Evolutionary conservation across 257 asterid genomes (phyloP).

Genomic region (Ehretia macrophylla): DNA sequence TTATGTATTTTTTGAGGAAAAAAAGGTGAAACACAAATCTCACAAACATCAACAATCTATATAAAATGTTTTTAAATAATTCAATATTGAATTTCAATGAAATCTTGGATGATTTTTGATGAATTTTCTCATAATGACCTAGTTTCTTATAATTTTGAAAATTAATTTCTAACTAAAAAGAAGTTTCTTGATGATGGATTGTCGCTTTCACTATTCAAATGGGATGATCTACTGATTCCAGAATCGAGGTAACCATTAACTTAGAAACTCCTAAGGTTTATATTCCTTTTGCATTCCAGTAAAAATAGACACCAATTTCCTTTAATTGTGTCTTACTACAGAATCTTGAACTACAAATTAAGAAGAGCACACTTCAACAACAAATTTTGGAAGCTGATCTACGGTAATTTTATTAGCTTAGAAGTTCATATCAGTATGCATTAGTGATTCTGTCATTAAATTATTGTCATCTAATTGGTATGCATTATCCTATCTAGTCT

Average conservation of each 20-base stretch:
- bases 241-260: slow-evolving; percentile 34
- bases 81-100: not conserved
- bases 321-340: slow-evolving; percentile 9
- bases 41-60: too few relatives aligned
- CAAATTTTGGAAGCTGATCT: slow-evolving; percentile 45
- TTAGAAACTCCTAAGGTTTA: not conserved
- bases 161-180: not conserved
- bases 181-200: slow-evolving; percentile 10
- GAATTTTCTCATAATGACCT: not conserved
- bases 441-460: not conserved
- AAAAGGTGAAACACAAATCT: too few relatives aligned
- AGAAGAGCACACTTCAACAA: slow-evolving; percentile 32
- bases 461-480: too few relatives aligned
- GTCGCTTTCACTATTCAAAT: not conserved
- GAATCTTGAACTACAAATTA: slow-evolving; percentile 55
- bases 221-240: slow-evolving; percentile 5
- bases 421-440: too few relatives aligned
- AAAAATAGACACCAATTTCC: not conserved
- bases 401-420: slow-evolving; percentile 26
- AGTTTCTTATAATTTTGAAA: too few relatives aligned
- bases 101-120: not conserved
- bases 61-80: too few relatives aligned
- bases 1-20: too few relatives aligned
- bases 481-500: too few relatives aligned
- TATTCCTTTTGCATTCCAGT: too few relatives aligned